Evolutionary conservation across 257 asterid species (phyloP).

Genomic region (Nicotiana noctiflora): DNA sequence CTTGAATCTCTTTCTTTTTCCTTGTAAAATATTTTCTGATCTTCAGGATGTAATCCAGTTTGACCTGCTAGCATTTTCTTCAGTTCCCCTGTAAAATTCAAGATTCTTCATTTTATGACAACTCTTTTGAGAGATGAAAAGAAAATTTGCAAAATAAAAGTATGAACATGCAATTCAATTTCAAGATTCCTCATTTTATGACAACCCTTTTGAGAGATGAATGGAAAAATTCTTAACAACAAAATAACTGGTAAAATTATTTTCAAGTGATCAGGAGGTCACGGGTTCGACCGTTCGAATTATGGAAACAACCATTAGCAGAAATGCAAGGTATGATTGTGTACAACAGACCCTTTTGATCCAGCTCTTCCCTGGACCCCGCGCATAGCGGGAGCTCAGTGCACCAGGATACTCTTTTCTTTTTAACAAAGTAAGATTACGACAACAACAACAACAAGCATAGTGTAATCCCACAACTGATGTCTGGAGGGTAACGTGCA

Average conservation of each 20-base stretch:
- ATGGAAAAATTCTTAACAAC: neutral
- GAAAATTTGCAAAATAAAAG: neutral
- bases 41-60: conserved; percentile 59
- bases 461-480: no score
- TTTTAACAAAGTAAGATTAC: no score
- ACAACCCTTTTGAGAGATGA: neutral
- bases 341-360: no score
- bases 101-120: conserved; percentile 3
- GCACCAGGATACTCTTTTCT: no score
- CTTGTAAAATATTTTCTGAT: conserved; percentile 62
- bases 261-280: no score
- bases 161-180: neutral
- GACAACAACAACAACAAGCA: no score
- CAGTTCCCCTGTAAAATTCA: conserved; percentile 53
- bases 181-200: neutral
- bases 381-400: no score
- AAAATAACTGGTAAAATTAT: neutral
- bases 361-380: accelerated
- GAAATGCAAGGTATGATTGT: accelerated
- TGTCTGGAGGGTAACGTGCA: no score
- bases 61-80: conserved; percentile 60
- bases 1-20: conserved; percentile 75
- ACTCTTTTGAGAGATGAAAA: neutral
- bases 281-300: no score
- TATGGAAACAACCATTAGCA: no score